A percentile compares a stretch with the other conserved stretches of the same genome.
Evolutionary conservation across 495 filamentous ascomycete genomes (phyloP).

Genomic region (Pseudoneurospora amorphoporcata): DNA sequence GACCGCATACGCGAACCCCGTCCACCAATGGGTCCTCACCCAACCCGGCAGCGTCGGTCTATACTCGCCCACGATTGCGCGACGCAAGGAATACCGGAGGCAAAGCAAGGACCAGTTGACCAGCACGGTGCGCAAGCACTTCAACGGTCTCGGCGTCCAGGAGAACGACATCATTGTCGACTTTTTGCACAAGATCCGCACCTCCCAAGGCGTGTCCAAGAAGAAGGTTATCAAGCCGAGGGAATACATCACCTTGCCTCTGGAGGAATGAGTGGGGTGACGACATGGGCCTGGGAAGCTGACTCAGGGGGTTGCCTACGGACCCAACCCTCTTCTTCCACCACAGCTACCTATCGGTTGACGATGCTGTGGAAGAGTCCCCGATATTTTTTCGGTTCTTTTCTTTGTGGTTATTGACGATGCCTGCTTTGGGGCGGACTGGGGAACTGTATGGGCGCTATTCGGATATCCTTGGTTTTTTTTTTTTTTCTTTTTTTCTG

Average conservation of each 20-base stretch:
- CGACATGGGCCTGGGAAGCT: background rate
- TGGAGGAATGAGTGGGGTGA: background rate
- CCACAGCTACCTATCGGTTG: background rate
- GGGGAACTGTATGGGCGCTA: background rate
- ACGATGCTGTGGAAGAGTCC: background rate
- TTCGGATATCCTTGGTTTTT: background rate
- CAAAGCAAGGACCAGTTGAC: conserved; percentile 72
- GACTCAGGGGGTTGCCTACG: background rate
- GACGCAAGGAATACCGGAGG: conserved; percentile 48
- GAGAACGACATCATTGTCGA: conserved; percentile 85
- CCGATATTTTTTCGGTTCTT: background rate
- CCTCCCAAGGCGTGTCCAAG: conserved; percentile 24
- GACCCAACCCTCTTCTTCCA: background rate
- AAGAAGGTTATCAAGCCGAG: conserved; percentile 2
- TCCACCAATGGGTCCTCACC: conserved; percentile 62
- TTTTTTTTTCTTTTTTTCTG: background rate
- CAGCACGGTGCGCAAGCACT: conserved; percentile 77
- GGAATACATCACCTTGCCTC: background rate
- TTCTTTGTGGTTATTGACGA: background rate
- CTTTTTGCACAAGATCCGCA: conserved; percentile 70
- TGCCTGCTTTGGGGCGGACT: background rate
- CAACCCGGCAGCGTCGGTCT: conserved; percentile 57
- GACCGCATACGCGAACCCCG: conserved; percentile 56
- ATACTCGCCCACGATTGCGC: conserved; percentile 62
- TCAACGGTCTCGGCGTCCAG: conserved; percentile 72